Evolutionary conservation across 202 grass and related monocot species (phyloP).

Genomic region (Zoysia matrella): DNA sequence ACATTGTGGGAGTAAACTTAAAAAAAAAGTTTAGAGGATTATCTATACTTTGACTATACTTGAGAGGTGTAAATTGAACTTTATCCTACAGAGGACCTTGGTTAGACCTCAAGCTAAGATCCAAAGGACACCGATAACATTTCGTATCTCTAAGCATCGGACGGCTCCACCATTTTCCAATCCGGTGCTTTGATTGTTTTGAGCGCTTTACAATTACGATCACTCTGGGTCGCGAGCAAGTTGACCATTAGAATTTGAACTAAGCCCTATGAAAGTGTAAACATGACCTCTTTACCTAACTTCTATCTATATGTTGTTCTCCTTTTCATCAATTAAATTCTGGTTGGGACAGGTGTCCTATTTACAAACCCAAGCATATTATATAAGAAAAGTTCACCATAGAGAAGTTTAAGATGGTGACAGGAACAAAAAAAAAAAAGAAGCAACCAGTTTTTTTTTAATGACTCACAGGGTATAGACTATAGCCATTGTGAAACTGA

Average conservation of each 20-base stretch:
- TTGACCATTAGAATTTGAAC: too few species aligned
- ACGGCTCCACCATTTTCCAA: neutral
- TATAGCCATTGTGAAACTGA: neutral
- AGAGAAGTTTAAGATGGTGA: neutral
- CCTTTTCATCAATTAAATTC: neutral
- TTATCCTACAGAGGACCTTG: too few species aligned
- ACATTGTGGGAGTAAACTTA: too few species aligned
- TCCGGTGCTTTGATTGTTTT: neutral
- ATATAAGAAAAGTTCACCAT: neutral
- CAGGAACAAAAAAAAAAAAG: neutral
- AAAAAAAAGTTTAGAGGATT: too few species aligned
- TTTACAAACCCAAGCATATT: neutral
- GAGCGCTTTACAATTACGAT: neutral
- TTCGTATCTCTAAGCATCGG: neutral
- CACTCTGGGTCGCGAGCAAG: neutral
- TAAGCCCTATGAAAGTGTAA: neutral
- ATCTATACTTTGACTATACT: too few species aligned
- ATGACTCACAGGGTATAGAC: too few species aligned
- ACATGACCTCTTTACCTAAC: neutral
- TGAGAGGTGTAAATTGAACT: too few species aligned
- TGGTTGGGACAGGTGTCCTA: neutral
- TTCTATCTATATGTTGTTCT: neutral
- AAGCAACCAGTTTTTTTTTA: too few species aligned
- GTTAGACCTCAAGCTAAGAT: too few species aligned
- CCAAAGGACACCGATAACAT: too few species aligned